phyloP scores from a whole-genome alignment of 2,329 filamentous ascomycete species.

The Aspergillus vadensis region DNA sequence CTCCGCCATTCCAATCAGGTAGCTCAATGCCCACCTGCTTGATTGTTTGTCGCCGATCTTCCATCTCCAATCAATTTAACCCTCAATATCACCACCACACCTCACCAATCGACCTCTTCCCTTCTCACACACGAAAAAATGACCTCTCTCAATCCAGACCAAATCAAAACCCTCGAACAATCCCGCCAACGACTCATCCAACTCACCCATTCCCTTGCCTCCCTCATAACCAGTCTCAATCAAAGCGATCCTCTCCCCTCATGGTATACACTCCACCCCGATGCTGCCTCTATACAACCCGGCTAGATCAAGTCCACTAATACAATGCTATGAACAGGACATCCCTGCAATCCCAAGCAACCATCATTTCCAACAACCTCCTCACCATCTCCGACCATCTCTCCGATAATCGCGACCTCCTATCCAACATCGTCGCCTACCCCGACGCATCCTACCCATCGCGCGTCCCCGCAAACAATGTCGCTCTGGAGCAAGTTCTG shows the following conservation, averaged over 20 bases:
- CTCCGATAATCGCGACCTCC: constrained; percentile 65
- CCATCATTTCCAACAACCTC: constrained; percentile 72
- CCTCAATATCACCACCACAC: not conserved
- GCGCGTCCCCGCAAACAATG: constrained; percentile 61
- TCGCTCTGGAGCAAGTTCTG: constrained; percentile 70
- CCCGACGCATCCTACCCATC: constrained; percentile 75
- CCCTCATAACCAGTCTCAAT: constrained; percentile 62
- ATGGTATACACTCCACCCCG: constrained; percentile 53
- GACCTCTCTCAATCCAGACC: constrained; percentile 42
- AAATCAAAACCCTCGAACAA: constrained; percentile 67
- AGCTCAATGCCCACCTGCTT: no score
- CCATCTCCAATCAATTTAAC: not conserved
- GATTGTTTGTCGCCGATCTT: not conserved
- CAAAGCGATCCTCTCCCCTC: constrained; percentile 67
- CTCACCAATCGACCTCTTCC: not conserved
- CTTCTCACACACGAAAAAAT: constrained; percentile 27
- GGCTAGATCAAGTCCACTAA: not conserved
- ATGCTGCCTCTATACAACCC: not conserved
- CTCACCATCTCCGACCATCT: constrained; percentile 66
- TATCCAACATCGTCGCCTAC: constrained; percentile 71
- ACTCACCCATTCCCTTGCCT: constrained; percentile 68
- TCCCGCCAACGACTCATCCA: constrained; percentile 68
- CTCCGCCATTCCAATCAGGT: not conserved
- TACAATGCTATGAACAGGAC: constrained; percentile 50
- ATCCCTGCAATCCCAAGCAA: constrained; percentile 70